Evolutionary conservation across 2,329 filamentous ascomycete species (phyloP).

Genomic region (Seiridium unicorne): DNA sequence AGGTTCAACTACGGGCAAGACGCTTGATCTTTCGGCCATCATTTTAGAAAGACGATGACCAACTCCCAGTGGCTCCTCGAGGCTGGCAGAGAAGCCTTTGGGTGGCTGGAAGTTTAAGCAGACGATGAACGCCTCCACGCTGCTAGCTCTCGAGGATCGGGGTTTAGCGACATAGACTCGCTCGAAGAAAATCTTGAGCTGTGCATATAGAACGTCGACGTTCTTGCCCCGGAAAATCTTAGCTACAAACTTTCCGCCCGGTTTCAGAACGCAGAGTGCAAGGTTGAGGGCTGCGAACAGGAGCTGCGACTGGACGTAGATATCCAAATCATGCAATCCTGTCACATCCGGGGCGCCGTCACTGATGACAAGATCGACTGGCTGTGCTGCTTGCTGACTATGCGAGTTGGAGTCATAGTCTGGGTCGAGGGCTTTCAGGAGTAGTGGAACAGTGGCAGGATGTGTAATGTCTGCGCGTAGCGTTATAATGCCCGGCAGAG

Average conservation of each 20-base stretch:
- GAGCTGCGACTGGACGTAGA: slow-evolving; percentile 95
- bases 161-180: slow-evolving; percentile 90
- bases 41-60: slow-evolving; percentile 53
- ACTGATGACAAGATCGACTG: slow-evolving; percentile 90
- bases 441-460: slow-evolving; percentile 86
- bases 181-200: slow-evolving; percentile 88
- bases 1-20: slow-evolving; percentile 38
- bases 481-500: slow-evolving; percentile 87
- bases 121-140: slow-evolving; percentile 94
- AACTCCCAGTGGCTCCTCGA: slow-evolving; percentile 72
- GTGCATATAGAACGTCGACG: slow-evolving; percentile 92
- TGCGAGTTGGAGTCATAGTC: slow-evolving; percentile 51
- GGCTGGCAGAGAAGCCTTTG: slow-evolving; percentile 68
- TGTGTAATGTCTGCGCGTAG: slow-evolving; percentile 96
- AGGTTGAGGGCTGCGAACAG: slow-evolving; percentile 93
- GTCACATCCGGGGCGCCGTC: slow-evolving; percentile 97
- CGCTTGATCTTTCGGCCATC: slow-evolving; percentile 40
- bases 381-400: slow-evolving; percentile 61
- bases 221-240: slow-evolving; percentile 96
- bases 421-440: slow-evolving; percentile 81
- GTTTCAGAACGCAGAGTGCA: slow-evolving; percentile 85
- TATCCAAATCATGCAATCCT: slow-evolving; percentile 93
- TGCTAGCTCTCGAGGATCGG: slow-evolving; percentile 89
- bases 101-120: slow-evolving; percentile 88
- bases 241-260: slow-evolving; percentile 93